Conservation (phyloP, 345 rosid genomes). For the Aethionema arabicum region DNA sequence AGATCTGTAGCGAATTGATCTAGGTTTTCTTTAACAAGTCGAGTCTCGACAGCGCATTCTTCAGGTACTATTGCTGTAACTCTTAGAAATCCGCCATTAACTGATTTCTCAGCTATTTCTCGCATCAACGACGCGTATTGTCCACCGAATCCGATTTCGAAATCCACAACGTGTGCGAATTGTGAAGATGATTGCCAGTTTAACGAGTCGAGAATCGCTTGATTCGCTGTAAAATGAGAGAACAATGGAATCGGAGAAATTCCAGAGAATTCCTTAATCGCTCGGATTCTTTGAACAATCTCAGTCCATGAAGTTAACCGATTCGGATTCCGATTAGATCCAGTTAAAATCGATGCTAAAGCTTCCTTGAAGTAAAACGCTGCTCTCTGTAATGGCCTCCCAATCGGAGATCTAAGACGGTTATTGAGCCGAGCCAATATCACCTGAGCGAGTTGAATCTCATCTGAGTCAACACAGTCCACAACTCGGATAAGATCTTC, state of each 20-base stretch:
- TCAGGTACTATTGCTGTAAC: conserved; percentile 77
- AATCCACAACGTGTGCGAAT: conserved; percentile 63
- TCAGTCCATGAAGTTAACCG: conserved; percentile 59
- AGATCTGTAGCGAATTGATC: conserved; percentile 69
- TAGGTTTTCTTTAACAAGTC: conserved; percentile 67
- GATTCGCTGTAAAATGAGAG: conserved; percentile 77
- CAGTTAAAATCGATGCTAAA: conserved; percentile 53
- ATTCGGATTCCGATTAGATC: conserved; percentile 41
- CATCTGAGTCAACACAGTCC: conserved; percentile 68
- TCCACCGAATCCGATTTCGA: conserved; percentile 79
- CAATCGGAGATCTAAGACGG: conserved; percentile 53
- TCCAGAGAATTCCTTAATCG: conserved; percentile 62
- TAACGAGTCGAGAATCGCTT: conserved; percentile 71
- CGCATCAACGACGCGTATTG: conserved; percentile 83
- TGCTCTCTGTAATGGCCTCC: conserved; percentile 76
- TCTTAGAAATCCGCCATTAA: conserved; percentile 42
- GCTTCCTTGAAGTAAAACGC: conserved; percentile 89
- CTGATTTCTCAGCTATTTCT: conserved; percentile 57
- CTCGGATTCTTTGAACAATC: conserved; percentile 63
- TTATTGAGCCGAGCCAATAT: conserved; percentile 79
- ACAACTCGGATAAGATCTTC: conserved; percentile 78
- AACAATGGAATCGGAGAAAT: conserved; percentile 87
- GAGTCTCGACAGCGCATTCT: conserved; percentile 56
- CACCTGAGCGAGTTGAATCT: conserved; percentile 69
- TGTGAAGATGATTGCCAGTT: conserved; percentile 31